Conservation (phyloP, 2,329 filamentous ascomycete genomes). For the Nectriaceae sp. region DNA sequence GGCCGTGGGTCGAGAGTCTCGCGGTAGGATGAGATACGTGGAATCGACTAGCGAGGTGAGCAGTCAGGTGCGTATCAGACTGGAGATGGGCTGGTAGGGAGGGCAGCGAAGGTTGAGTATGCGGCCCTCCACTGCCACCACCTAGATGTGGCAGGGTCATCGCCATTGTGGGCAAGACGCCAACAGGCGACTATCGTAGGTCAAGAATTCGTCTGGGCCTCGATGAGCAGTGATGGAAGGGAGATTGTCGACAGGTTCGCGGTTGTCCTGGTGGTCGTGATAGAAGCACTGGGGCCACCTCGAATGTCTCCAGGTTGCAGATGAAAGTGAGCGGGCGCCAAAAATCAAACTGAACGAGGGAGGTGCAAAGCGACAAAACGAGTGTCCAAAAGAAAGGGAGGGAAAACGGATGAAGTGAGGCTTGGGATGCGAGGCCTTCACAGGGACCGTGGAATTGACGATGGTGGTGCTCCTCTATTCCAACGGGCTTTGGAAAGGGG, state of each 20-base stretch:
- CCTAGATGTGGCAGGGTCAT: constrained; percentile 56
- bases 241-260: constrained; percentile 6
- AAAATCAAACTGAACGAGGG: constrained; percentile 21
- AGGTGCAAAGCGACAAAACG: constrained; percentile 18
- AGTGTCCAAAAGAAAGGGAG: constrained; percentile 22
- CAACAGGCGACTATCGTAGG: constrained; percentile 28
- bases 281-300: constrained; percentile 1
- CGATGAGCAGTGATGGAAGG: constrained; percentile 6
- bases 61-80: constrained; percentile 76
- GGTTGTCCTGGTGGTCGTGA: constrained; percentile 10
- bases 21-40: constrained; percentile 89
- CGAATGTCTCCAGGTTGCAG: neutral
- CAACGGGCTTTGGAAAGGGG: constrained; percentile 28
- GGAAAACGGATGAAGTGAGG: constrained; percentile 13
- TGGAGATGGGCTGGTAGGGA: constrained; percentile 82
- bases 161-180: constrained; percentile 55
- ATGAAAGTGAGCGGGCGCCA: constrained; percentile 2
- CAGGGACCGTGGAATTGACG: constrained; percentile 8
- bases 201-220: constrained; percentile 11
- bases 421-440: constrained; percentile 22
- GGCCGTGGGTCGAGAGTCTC: constrained; percentile 83
- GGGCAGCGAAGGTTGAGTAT: constrained; percentile 83
- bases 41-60: constrained; percentile 84
- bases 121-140: constrained; percentile 59
- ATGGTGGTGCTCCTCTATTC: constrained; percentile 10